These are phyloP conservation scores for Argentina anserina DNA, from an alignment of 306 rosid species.

Conservation along the genomic window DNA sequence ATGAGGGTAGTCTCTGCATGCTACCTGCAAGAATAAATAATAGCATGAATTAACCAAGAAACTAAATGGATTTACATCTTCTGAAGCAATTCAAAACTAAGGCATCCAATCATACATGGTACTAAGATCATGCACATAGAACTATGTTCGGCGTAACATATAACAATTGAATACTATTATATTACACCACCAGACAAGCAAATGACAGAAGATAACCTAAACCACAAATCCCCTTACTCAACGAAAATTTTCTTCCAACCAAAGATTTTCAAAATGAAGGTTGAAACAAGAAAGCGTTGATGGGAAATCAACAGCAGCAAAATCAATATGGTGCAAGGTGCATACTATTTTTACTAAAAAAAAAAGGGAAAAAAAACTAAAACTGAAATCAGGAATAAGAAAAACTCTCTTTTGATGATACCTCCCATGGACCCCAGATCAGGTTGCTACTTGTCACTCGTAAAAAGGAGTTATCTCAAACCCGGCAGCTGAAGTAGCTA, in stretches of 20 bases:
- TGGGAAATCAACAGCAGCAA: constrained; percentile 11
- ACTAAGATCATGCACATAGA: not conserved
- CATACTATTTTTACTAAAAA: not conserved
- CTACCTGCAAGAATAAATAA: constrained; percentile 46
- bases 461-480: constrained; percentile 19
- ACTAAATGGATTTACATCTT: constrained; percentile 6
- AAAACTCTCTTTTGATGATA: constrained; percentile 11
- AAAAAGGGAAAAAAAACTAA: not conserved
- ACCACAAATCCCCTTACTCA: not conserved
- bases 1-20: constrained; percentile 89
- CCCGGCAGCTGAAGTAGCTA: constrained; percentile 24
- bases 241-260: not conserved
- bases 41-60: constrained; percentile 20
- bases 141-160: not conserved
- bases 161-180: constrained; percentile 5
- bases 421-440: constrained; percentile 23
- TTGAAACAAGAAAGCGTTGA: not conserved
- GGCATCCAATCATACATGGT: constrained; percentile 3
- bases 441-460: constrained; percentile 21
- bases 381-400: not conserved
- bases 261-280: not conserved
- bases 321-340: not conserved
- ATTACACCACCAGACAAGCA: constrained; percentile 15
- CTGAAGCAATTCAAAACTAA: constrained; percentile 7
- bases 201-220: not conserved